Base-by-base conservation (phyloP, 2,329 filamentous ascomycete genomes). In the Colletotrichum simmondsii region DNA sequence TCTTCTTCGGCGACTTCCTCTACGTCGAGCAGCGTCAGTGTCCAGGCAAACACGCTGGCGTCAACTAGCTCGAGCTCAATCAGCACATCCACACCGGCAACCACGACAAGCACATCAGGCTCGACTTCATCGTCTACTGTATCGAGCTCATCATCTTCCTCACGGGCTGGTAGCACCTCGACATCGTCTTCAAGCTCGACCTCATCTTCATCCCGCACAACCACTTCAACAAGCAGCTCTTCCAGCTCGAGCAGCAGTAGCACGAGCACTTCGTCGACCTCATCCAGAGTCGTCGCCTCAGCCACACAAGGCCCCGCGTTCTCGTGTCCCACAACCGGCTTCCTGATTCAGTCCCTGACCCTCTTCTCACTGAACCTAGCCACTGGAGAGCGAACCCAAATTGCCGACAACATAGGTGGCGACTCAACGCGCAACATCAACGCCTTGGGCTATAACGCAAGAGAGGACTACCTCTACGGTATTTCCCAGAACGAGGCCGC, bases 381-480 rank as follows among this genome's bases (percentile, higher is more conserved):
- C 2, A 71, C 61, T 5, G 76, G 75, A 12, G 5, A 0, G 3
- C 12, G 30, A 4, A 68, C 22, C 1, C 46, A 16, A 19, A 26
- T 71, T 1, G 49, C 75, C 2, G 72, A 58, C 64, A 60, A 57
- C 8, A 24, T 58, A 11, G 65, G 66, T n/a, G 73, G 69, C 6
- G 71, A 73, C 8, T 2, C 3, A 7, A n/a, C 32, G 1, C 49
- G 62, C 32, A 67, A 54, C 63, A 71, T 79, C 69, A 77, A 79
- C 42, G 77, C 76, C 8, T 68, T 79, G 12, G 78, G 74, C 5
- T 79, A 78, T 70, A 79, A 78, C 22, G 58, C 65, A 4, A 61
- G 68, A 6, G 78, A 79, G 11, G 77, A 77, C 24, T 75, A 76
- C 58, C 60, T 79, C 2, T 79, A 79, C 68, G 78, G 59, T 11